Conservation (phyloP, 805 yeast species). For the Kuraishia molischiana region DNA sequence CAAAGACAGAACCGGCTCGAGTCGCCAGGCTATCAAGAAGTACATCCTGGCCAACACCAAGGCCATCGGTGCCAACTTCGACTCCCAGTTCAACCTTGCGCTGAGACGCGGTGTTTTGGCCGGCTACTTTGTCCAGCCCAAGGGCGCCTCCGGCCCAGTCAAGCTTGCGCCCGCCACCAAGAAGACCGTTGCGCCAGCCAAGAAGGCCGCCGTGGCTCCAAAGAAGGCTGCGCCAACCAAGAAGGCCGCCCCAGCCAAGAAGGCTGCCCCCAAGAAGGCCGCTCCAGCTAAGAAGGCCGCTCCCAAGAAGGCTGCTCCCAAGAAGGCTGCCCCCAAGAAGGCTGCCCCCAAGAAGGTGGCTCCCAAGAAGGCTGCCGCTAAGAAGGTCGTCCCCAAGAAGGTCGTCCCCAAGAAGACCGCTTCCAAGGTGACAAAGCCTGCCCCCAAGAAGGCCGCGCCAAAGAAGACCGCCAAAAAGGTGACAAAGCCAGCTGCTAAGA, state of each 20-base stretch:
- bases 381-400: constrained; percentile 21
- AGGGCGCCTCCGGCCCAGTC: constrained; percentile 84
- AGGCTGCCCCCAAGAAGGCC: constrained; percentile 17
- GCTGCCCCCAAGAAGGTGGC: constrained; percentile 5
- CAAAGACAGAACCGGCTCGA: constrained; percentile 75
- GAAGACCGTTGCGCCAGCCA: constrained; percentile 13
- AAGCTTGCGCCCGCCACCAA: constrained; percentile 34
- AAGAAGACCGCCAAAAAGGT: background rate
- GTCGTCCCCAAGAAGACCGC: constrained; percentile 12
- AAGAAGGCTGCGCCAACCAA: constrained; percentile 18
- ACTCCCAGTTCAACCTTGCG: constrained; percentile 66
- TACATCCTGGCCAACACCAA: constrained; percentile 58
- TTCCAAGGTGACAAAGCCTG: constrained; percentile 5
- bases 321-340: constrained; percentile 16
- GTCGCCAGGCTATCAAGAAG: constrained; percentile 85
- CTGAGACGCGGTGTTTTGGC: constrained; percentile 70
- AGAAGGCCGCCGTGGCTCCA: constrained; percentile 19
- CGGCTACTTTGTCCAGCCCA: constrained; percentile 76
- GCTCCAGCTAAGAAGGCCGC: constrained; percentile 20
- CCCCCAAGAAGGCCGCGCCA: constrained; percentile 1
- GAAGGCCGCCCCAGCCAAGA: constrained; percentile 14
- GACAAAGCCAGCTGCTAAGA: constrained; percentile 12
- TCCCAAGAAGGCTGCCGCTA: constrained; percentile 15
- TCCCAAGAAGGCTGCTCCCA: constrained; percentile 18
- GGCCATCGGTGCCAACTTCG: constrained; percentile 58